Evolutionary conservation across 139 green algal species (phyloP).

Genomic region (Coelastrella sp.): DNA sequence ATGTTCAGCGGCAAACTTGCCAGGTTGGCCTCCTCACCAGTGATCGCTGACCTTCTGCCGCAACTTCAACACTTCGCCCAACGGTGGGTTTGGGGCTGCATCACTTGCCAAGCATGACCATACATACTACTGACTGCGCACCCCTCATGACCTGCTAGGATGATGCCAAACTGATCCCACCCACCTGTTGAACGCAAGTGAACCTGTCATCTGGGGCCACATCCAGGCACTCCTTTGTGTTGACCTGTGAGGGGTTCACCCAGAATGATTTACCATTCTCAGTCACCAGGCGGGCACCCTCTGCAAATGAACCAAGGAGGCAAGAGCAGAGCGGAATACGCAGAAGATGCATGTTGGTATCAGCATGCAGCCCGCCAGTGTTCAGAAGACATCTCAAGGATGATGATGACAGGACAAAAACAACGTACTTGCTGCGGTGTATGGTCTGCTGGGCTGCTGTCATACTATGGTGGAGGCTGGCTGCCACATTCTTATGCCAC

Average conservation of each 20-base stretch:
- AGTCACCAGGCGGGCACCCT: background rate
- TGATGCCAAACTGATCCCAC: too few species aligned
- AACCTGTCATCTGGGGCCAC: conserved; percentile 6
- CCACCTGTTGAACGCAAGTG: conserved; percentile 18
- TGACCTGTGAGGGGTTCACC: background rate
- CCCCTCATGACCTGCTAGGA: too few species aligned
- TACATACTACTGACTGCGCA: too few species aligned
- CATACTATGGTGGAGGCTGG: too few species aligned
- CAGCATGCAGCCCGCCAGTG: too few species aligned
- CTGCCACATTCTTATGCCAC: too few species aligned
- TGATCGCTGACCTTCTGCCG: too few species aligned
- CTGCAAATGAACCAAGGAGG: background rate
- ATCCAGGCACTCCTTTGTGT: background rate
- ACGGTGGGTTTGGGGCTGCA: too few species aligned
- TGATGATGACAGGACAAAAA: background rate
- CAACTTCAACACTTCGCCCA: too few species aligned
- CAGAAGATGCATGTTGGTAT: background rate
- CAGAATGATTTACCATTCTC: background rate
- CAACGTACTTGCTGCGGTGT: background rate
- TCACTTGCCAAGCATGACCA: too few species aligned
- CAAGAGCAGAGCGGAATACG: background rate
- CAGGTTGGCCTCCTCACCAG: background rate
- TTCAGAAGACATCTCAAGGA: background rate
- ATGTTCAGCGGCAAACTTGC: background rate
- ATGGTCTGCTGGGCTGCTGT: too few species aligned